Base-by-base conservation (phyloP, 371 early-diverging fungal genomes). In the Sporodiniella umbellata region DNA sequence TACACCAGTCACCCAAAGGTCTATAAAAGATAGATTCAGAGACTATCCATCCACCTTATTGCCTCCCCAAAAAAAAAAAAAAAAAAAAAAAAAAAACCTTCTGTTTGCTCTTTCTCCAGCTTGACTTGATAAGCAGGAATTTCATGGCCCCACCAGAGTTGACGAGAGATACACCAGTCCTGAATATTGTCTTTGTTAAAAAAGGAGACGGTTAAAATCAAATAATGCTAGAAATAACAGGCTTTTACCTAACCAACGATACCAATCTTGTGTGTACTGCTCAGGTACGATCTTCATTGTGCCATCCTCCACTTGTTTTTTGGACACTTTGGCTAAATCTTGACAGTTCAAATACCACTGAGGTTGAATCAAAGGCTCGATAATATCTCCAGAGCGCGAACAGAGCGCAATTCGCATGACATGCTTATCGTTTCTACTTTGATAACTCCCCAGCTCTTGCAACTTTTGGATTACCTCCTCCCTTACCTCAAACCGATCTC, bases 81-180 rank as follows among this genome's bases (percentile, higher is more conserved):
- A n/a, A n/a, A n/a, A n/a, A n/a, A n/a, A n/a, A n/a, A n/a, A n/a
- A n/a, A n/a, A n/a, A n/a, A n/a, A n/a, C n/a, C n/a, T n/a, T n/a
- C n/a, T n/a, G n/a, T n/a, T n/a, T n/a, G n/a, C n/a, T n/a, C n/a
- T n/a, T n/a, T n/a, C 33, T 68, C 64, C 45, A 89, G 67, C 28
- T 64, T 62, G 39, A 95, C 69, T 24, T 79, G 81, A 73, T 97
- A 99, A 2, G 98, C 97, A n/a, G 99, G 99, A 51, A 99, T 90
- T 42, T 92, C 84, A 63, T 99, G 99, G 14, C 99, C 99, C 99
- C 99, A 99, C 98, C 99, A 99, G 42, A 99, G 70, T 70, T 99
- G 99, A 40, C 99, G 83, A 8, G 97, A 97, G 28, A 97, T 87
- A 55, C 98, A 99, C 99, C 99, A 99, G 69, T 99, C 99, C 62